Percentiles rank a stretch among this genome's conserved stretches.
phyloP scores from a whole-genome alignment of 139 green algal species.

The Deuterostichococcus epilithicus region DNA sequence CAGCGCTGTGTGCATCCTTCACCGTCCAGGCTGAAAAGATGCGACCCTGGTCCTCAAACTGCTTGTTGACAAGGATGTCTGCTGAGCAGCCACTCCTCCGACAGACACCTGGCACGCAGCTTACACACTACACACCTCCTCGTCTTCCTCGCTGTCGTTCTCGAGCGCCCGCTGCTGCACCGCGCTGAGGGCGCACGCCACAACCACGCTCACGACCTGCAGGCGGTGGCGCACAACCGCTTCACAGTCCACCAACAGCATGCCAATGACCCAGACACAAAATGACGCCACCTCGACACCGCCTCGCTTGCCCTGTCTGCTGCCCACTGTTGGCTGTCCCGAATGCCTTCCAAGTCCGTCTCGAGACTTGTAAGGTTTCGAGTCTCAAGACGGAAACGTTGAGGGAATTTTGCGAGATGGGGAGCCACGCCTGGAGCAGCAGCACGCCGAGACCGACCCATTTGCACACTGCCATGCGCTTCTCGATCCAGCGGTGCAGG shows the following conservation, averaged over 20 bases:
- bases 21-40: no score
- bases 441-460: conserved; percentile 25
- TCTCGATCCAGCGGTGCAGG: conserved; percentile 12
- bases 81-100: no score
- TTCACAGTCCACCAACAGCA: neutral
- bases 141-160: conserved; percentile 20
- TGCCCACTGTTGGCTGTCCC: neutral
- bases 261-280: neutral
- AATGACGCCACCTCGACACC: neutral
- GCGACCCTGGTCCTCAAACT: no score
- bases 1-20: no score
- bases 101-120: no score
- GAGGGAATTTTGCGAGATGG: neutral
- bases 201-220: conserved; percentile 5
- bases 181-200: conserved; percentile 16
- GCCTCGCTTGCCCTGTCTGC: no score
- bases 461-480: conserved; percentile 7
- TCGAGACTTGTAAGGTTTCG: neutral
- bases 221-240: neutral
- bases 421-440: conserved; percentile 9
- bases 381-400: neutral
- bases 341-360: neutral
- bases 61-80: no score
- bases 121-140: conserved; percentile 13
- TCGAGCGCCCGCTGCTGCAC: conserved; percentile 11